These are phyloP conservation scores for Claviceps sp. DNA, from an alignment of 2,329 filamentous ascomycete species.

Conservation along the genomic window DNA sequence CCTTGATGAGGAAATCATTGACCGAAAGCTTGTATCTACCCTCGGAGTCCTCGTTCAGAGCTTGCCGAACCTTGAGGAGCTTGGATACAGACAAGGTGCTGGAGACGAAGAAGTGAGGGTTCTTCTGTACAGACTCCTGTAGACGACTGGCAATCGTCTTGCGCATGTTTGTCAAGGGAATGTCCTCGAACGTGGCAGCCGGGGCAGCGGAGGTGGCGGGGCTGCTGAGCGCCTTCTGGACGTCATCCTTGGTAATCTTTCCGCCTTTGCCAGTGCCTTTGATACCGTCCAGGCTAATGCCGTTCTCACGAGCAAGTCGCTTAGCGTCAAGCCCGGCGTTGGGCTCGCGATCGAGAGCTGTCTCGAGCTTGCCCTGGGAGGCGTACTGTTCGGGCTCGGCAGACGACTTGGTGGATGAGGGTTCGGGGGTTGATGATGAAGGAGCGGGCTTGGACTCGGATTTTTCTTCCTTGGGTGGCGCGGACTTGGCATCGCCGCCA, in stretches of 20 bases:
- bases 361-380: constrained; percentile 65
- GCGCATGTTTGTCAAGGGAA: constrained; percentile 81
- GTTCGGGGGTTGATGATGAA: constrained; percentile 24
- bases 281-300: constrained; percentile 59
- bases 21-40: constrained; percentile 99
- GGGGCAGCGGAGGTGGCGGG: constrained; percentile 35
- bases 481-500: constrained; percentile 59
- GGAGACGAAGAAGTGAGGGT: constrained; percentile 97
- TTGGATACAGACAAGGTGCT: constrained; percentile 84
- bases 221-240: constrained; percentile 68
- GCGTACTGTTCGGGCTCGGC: constrained; percentile 56
- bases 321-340: constrained; percentile 60
- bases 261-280: constrained; percentile 82
- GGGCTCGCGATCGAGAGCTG: constrained; percentile 70
- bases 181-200: constrained; percentile 66
- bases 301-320: constrained; percentile 73
- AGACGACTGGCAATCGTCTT: constrained; percentile 93
- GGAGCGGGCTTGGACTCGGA: constrained; percentile 46
- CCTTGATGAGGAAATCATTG: constrained; percentile 99
- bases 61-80: constrained; percentile 89
- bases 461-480: constrained; percentile 54
- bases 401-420: constrained; percentile 23
- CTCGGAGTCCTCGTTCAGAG: constrained; percentile 75
- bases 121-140: constrained; percentile 74
- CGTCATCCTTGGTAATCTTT: constrained; percentile 80